Conservation (phyloP, 352 stramenopile genomes). For the Globisporangium solare region DNA sequence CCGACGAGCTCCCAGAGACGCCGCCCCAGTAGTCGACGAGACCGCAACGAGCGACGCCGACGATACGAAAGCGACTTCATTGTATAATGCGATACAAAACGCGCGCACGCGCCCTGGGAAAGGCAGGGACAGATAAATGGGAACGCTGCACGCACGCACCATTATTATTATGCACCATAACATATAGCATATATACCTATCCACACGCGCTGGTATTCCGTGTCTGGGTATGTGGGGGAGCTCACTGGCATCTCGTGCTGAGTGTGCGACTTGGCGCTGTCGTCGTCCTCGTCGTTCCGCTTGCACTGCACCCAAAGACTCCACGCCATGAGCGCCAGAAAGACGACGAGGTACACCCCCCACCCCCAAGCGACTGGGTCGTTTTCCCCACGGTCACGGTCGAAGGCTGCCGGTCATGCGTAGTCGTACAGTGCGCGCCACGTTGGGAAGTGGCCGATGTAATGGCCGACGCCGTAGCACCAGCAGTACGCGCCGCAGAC, state of each 20-base stretch:
- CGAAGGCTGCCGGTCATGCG: too few relatives aligned
- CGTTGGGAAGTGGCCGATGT: slow-evolving; percentile 18
- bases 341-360: slow-evolving; percentile 15
- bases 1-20: neutral
- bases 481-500: slow-evolving; percentile 22
- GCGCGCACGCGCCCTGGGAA: too few relatives aligned
- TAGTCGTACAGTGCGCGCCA: slow-evolving; percentile 1
- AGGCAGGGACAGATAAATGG: too few relatives aligned
- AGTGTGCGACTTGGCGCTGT: neutral
- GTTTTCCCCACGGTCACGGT: too few relatives aligned
- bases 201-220: slow-evolving; percentile 5
- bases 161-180: too few relatives aligned
- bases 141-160: too few relatives aligned
- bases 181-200: too few relatives aligned
- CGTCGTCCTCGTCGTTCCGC: neutral
- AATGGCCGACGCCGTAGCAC: slow-evolving; percentile 29
- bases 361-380: slow-evolving; percentile 18
- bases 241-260: neutral
- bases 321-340: slow-evolving; percentile 12
- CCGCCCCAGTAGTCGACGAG: neutral
- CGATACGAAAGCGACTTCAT: slow-evolving; percentile 24
- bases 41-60: neutral
- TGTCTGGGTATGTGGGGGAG: neutral
- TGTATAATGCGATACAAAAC: slow-evolving; percentile 25
- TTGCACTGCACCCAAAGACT: slow-evolving; percentile 22